Evolutionary conservation across 179 eudicot species (phyloP).

Genomic region (Kewa caespitosa): DNA sequence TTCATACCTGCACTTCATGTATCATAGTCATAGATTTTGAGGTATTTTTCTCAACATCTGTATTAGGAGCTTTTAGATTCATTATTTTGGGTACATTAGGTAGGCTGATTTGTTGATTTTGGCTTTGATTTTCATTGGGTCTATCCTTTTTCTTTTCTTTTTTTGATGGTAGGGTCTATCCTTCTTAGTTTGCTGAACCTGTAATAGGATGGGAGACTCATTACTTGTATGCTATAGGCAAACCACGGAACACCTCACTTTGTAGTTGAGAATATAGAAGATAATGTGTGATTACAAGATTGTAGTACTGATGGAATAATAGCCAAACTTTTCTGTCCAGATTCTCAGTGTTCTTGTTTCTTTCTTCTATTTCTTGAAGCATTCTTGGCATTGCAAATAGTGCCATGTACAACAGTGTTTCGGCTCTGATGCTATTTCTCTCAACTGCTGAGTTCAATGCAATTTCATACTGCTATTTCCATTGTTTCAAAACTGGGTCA

Average conservation of each 20-base stretch:
- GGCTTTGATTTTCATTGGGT: slow-evolving; percentile 6
- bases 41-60: slow-evolving; percentile 25
- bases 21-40: slow-evolving; percentile 12
- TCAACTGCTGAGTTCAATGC: too few relatives aligned
- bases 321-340: background rate
- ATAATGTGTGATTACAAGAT: slow-evolving; percentile 19
- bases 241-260: background rate
- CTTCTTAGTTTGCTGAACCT: slow-evolving; percentile 13
- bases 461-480: slow-evolving; percentile 11
- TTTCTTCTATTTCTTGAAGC: too few relatives aligned
- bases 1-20: slow-evolving; percentile 11
- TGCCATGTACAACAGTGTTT: background rate
- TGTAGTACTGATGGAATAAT: slow-evolving; percentile 23
- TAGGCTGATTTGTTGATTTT: slow-evolving; percentile 15
- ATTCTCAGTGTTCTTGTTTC: too few relatives aligned
- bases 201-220: slow-evolving; percentile 9
- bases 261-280: slow-evolving; percentile 14
- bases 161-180: background rate
- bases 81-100: slow-evolving; percentile 14
- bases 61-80: slow-evolving; percentile 18
- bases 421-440: background rate
- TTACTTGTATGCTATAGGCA: slow-evolving; percentile 22
- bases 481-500: slow-evolving; percentile 32
- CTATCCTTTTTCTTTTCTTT: background rate
- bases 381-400: background rate